phyloP scores from a whole-genome alignment of 129 eudicot genomes.

The Lactuca saligna region DNA sequence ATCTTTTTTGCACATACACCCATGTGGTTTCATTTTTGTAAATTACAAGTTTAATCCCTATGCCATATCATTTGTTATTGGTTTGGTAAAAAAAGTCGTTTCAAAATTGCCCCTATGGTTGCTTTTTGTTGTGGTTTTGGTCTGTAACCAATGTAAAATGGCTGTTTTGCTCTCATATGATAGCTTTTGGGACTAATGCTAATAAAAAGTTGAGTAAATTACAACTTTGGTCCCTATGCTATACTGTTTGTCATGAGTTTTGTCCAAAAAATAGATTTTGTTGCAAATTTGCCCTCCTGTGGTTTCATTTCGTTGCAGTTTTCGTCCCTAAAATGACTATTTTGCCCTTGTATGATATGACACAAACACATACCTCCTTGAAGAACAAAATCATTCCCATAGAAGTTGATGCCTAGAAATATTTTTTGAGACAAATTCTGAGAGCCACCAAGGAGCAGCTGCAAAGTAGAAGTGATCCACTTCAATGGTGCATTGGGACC shows the following conservation, averaged over 20 bases:
- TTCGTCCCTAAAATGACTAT: neutral
- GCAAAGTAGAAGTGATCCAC: constrained; percentile 71
- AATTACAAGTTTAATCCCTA: no score
- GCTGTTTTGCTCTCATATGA: no score
- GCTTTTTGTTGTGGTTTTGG: no score
- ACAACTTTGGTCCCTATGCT: neutral
- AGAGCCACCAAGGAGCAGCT: constrained; percentile 52
- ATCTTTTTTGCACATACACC: no score
- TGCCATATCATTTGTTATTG: no score
- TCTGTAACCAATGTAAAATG: no score
- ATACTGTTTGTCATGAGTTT: neutral
- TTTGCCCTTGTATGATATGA: neutral
- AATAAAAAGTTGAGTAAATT: no score
- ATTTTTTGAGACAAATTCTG: constrained; percentile 55
- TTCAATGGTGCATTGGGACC: constrained; percentile 97
- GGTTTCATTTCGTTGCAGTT: neutral
- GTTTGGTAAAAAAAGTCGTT: no score
- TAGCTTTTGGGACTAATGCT: neutral
- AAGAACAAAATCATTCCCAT: constrained; percentile 77
- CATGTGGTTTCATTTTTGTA: no score
- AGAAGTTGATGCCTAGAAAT: constrained; percentile 85
- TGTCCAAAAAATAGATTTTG: neutral
- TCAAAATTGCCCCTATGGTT: no score
- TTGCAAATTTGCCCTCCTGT: neutral
- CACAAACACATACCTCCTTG: constrained; percentile 55